Base-by-base conservation (phyloP, 2,329 filamentous ascomycete genomes). In the Coniochaeta sp. region DNA sequence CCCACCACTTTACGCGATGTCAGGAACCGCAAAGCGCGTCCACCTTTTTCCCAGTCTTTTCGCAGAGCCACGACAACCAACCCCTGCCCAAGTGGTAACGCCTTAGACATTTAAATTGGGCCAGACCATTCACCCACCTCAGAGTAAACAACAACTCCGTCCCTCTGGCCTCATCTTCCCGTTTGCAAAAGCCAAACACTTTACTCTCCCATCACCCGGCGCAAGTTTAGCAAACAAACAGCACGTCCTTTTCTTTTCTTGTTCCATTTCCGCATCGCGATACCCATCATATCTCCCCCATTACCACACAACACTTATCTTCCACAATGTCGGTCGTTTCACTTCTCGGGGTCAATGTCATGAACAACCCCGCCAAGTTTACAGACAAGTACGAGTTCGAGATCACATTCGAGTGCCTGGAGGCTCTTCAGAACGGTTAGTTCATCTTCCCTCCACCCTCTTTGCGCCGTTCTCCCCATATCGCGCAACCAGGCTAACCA, bases 371-470 rank as follows among this genome's bases (percentile, higher is more conserved):
- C 65, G 91, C 94, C 64, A 84, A 87, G 61, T 97, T 99, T 74
- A 87, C 84, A 63, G 88, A 92, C 68, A 85, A 90, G 51, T 99
- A 99, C 70, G 85, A 94, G 70, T 96, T 99, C 61, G 92, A 99
- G 73, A 97, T 99, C 69, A 99, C 94, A 16, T 99, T 99, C 57
- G 94, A 99, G 72, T 97, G 94, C 65, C 83, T 97, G 22, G 94
- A 99, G 75, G 83, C 87, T 60, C 81, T 99, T 33, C 89, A 95
- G 68, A 96, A 96, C 73, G 91, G 91, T 91, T 70, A 28, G 70
- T 31, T n/a, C n/a, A n/a, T n/a, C 12, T 45, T 42, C 35, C 26
- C 16, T 32, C 33, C 71, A 31, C 70, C 10, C 14, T 40, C 45
- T 38, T 24, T 13, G 28, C 40, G 20, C 30, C 28, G 33, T 18